These are phyloP conservation scores for Fusarium brevicatenulatum DNA, from an alignment of 2,329 filamentous ascomycete species.

Conservation along the genomic window DNA sequence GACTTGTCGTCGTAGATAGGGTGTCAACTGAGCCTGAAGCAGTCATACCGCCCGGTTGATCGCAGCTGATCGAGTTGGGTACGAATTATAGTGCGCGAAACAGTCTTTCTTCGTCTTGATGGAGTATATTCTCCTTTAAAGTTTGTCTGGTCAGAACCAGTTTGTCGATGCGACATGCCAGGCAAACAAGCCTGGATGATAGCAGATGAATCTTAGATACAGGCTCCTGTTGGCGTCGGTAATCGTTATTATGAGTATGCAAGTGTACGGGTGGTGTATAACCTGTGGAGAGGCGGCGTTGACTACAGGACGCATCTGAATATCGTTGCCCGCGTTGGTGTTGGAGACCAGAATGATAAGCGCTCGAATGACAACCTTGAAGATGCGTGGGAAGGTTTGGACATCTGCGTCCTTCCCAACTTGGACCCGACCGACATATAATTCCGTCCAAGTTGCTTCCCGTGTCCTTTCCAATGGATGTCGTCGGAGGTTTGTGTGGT, in stretches of 20 bases:
- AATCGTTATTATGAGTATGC: background rate
- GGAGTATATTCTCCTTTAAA: constrained; percentile 52
- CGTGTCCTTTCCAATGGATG: background rate
- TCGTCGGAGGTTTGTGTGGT: background rate
- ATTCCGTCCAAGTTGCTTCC: background rate
- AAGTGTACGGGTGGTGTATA: background rate
- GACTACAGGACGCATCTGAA: background rate
- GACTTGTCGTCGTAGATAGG: constrained; percentile 61
- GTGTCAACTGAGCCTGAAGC: constrained; percentile 67
- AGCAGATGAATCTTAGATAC: background rate
- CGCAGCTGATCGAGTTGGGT: constrained; percentile 64
- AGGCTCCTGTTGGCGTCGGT: background rate
- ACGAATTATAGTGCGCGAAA: constrained; percentile 53
- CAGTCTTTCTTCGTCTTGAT: constrained; percentile 46
- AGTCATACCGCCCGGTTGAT: constrained; percentile 64
- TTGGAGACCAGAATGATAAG: background rate
- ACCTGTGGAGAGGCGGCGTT: background rate
- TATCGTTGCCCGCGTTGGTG: background rate
- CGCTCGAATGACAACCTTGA: constrained; percentile 1
- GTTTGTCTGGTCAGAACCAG: constrained; percentile 49
- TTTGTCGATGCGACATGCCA: constrained; percentile 49
- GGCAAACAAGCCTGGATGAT: background rate
- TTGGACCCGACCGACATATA: background rate
- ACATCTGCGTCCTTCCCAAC: background rate
- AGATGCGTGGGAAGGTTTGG: background rate